phyloP scores from a whole-genome alignment of 805 yeast genomes.

The Spathaspora hagerdaliae region DNA sequence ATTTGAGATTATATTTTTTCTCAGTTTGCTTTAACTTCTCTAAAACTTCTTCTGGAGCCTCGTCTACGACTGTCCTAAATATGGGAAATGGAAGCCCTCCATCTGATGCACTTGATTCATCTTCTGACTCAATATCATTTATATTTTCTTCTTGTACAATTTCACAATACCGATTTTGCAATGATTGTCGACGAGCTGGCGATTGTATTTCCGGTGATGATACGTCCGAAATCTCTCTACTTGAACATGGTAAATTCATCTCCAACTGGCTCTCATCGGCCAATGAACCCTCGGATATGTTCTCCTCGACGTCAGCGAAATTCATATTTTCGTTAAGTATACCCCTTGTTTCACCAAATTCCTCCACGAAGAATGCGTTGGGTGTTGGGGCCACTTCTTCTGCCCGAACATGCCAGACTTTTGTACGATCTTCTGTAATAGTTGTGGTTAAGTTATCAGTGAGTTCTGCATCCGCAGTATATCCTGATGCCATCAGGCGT shows the following conservation, averaged over 20 bases:
- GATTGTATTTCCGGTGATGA: background rate
- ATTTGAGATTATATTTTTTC: conserved; percentile 18
- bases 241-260: conserved; percentile 1
- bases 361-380: conserved; percentile 10
- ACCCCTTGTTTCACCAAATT: background rate
- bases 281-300: conserved; percentile 14
- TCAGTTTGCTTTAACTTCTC: conserved; percentile 20
- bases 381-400: conserved; percentile 14
- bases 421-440: background rate
- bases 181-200: background rate
- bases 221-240: background rate
- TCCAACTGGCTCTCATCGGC: conserved; percentile 13
- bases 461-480: conserved; percentile 18
- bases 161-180: background rate
- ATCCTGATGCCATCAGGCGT: conserved; percentile 21
- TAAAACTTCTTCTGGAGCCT: conserved; percentile 20
- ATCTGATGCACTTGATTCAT: conserved; percentile 8
- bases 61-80: conserved; percentile 23
- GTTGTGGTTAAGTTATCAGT: conserved; percentile 12
- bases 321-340: conserved; percentile 1
- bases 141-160: background rate
- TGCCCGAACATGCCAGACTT: conserved; percentile 12
- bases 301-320: conserved; percentile 6
- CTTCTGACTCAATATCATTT: conserved; percentile 15
- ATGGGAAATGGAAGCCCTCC: conserved; percentile 14